phyloP scores from a whole-genome alignment of 2,329 filamentous ascomycete genomes.

The Pestalotiopsis sp. region DNA sequence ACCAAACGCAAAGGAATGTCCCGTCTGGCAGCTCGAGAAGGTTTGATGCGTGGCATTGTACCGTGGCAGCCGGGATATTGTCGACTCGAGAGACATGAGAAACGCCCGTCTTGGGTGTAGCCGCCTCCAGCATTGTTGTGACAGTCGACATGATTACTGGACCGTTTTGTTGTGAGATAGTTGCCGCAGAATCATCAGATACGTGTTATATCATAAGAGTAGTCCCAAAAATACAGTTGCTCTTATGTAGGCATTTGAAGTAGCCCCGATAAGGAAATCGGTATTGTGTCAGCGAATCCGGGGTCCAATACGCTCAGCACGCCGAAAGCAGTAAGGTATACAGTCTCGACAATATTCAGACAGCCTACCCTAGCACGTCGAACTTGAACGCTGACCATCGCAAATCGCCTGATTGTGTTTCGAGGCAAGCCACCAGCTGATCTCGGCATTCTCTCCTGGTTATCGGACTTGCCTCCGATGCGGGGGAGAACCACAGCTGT shows the following conservation, averaged over 20 bases:
- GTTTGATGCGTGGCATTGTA: conserved; percentile 48
- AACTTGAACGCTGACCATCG: not conserved
- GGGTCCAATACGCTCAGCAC: not conserved
- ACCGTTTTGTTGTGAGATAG: not conserved
- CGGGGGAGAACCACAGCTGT: not conserved
- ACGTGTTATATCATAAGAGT: not conserved
- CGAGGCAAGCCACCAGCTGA: not conserved
- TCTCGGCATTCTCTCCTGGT: not conserved
- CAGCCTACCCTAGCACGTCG: not conserved
- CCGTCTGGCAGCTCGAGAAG: conserved; percentile 41
- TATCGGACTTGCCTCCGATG: conserved; percentile 11
- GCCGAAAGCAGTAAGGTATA: not conserved
- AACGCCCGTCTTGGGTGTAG: not conserved
- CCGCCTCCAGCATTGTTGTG: not conserved
- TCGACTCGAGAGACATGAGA: conserved; percentile 12
- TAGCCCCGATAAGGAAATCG: not conserved
- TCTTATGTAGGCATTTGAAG: not conserved
- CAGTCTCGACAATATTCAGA: not conserved
- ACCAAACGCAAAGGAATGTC: conserved; percentile 46
- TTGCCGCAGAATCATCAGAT: no score
- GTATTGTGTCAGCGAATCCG: not conserved
- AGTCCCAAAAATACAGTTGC: not conserved
- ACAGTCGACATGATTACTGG: not conserved
- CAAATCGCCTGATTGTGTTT: not conserved
- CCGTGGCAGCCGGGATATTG: conserved; percentile 38